These are phyloP conservation scores for Articulospora tetracladia DNA, from an alignment of 495 filamentous ascomycete species.

Conservation along the genomic window DNA sequence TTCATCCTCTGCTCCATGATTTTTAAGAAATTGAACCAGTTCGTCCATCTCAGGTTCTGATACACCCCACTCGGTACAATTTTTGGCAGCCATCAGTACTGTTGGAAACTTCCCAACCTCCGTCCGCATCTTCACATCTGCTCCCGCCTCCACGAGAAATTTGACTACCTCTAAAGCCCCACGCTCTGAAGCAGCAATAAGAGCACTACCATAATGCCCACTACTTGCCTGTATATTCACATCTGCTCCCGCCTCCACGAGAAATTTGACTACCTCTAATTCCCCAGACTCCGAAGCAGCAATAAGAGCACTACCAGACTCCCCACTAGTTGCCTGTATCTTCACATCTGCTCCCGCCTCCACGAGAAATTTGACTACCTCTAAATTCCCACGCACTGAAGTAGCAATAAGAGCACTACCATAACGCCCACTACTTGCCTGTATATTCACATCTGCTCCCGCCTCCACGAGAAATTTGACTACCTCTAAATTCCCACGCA, in stretches of 20 bases:
- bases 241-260: background rate
- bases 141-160: constrained; percentile 5
- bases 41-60: too few species aligned
- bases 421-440: background rate
- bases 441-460: constrained; percentile 1
- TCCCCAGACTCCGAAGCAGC: background rate
- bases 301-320: background rate
- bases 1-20: background rate
- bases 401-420: background rate
- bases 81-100: background rate
- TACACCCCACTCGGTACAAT: background rate
- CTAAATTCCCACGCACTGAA: background rate
- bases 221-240: background rate
- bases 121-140: constrained; percentile 2
- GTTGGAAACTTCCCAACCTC: constrained; percentile 4
- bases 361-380: background rate
- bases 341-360: background rate
- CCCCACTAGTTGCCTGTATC: background rate
- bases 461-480: constrained; percentile 1
- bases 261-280: background rate
- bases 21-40: background rate
- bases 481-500: background rate
- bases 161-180: background rate
- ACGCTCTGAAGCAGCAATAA: background rate
- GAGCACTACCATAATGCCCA: background rate